A percentile compares a stretch with the other conserved stretches of the same genome.
These are phyloP conservation scores for Yamadazyma siamensis DNA, from an alignment of 1,139 yeast species.

Conservation along the genomic window DNA sequence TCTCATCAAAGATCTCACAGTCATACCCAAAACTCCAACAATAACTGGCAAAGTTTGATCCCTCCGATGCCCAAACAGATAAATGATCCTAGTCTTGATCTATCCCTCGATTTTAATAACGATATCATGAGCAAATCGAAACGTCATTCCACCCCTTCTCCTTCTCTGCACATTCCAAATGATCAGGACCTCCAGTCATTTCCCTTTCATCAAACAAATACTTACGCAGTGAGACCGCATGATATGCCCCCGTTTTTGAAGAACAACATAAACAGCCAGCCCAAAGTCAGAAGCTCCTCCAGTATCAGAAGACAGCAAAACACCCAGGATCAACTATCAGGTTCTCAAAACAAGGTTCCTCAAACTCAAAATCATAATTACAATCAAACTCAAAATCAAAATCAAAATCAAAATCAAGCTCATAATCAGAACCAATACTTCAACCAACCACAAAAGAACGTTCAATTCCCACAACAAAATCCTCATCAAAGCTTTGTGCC, in stretches of 20 bases:
- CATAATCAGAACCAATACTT: not conserved
- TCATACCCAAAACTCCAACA: constrained; percentile 4
- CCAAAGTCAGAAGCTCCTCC: constrained; percentile 8
- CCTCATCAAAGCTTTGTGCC: too few species aligned
- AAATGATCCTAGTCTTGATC: constrained; percentile 11
- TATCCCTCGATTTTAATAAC: constrained; percentile 7
- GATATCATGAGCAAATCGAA: constrained; percentile 8
- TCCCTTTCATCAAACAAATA: constrained; percentile 10
- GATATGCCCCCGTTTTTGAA: constrained; percentile 9
- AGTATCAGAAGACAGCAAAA: constrained; percentile 7
- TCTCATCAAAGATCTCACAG: constrained; percentile 14
- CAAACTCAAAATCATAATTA: not conserved
- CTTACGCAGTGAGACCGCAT: constrained; percentile 7
- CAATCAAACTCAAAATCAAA: not conserved
- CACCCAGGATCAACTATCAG: too few species aligned
- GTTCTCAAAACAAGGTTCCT: not conserved
- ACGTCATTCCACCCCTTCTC: constrained; percentile 10
- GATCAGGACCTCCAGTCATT: constrained; percentile 1
- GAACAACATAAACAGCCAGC: constrained; percentile 6
- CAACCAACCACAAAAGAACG: not conserved
- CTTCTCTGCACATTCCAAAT: constrained; percentile 4
- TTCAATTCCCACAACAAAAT: not conserved
- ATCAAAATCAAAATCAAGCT: not conserved
- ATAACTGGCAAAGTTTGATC: constrained; percentile 18
- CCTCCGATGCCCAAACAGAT: constrained; percentile 19